phyloP scores from a whole-genome alignment of 2,329 filamentous ascomycete genomes.

The Fusarium fujikuroi region DNA sequence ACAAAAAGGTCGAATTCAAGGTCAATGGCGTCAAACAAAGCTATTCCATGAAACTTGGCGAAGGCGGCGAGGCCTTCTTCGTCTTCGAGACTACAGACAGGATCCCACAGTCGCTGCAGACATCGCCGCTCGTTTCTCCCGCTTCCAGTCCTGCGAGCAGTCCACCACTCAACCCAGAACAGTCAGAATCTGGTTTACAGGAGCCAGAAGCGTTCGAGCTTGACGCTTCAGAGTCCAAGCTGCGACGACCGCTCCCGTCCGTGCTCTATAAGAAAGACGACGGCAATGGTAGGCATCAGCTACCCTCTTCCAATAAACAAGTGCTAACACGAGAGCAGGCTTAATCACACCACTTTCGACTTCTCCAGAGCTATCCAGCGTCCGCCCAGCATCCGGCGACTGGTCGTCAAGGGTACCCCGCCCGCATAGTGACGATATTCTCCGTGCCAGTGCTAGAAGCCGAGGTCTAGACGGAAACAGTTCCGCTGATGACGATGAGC shows the following conservation, averaged over 20 bases:
- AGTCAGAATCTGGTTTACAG: slow-evolving; percentile 57
- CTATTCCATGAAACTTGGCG: slow-evolving; percentile 98
- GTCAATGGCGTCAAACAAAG: slow-evolving; percentile 93
- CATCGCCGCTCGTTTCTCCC: slow-evolving; percentile 91
- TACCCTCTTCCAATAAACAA: neutral
- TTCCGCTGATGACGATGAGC: slow-evolving; percentile 52
- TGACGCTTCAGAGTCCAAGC: slow-evolving; percentile 55
- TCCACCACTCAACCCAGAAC: slow-evolving; percentile 68
- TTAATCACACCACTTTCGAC: slow-evolving; percentile 64
- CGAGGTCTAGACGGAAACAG: slow-evolving; percentile 50
- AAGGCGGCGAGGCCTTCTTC: slow-evolving; percentile 98
- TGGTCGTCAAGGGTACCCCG: slow-evolving; percentile 59
- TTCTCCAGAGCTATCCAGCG: slow-evolving; percentile 61
- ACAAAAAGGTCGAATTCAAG: slow-evolving; percentile 98
- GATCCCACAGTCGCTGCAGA: slow-evolving; percentile 93
- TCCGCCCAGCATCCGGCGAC: slow-evolving; percentile 61
- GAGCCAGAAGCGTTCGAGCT: slow-evolving; percentile 79
- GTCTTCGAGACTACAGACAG: slow-evolving; percentile 94
- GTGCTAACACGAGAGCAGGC: slow-evolving; percentile 44
- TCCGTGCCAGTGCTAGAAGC: slow-evolving; percentile 59
- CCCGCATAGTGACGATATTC: slow-evolving; percentile 66
- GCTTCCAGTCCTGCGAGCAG: slow-evolving; percentile 88
- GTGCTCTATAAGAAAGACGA: slow-evolving; percentile 50
- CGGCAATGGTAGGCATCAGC: slow-evolving; percentile 46
- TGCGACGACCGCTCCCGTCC: slow-evolving; percentile 58